These are phyloP conservation scores for Arabidopsis lyrata DNA, from an alignment of 441 rosid species.

Conservation along the genomic window DNA sequence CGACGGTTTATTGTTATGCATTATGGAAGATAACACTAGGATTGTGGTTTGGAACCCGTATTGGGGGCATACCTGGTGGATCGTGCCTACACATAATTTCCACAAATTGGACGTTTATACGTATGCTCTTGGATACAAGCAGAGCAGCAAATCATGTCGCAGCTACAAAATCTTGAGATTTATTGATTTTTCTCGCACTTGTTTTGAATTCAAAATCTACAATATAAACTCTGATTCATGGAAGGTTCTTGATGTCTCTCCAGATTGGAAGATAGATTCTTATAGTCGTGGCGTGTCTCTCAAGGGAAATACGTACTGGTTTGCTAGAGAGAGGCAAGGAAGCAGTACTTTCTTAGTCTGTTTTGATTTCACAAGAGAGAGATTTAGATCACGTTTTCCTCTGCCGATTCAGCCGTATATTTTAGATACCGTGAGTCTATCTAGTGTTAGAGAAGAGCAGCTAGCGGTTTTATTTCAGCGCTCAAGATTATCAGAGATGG, in stretches of 20 bases:
- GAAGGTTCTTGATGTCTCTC: background rate
- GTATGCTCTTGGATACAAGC: background rate
- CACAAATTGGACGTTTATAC: background rate
- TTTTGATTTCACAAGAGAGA: too few species aligned
- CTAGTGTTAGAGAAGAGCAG: background rate
- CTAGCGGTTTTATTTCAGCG: background rate
- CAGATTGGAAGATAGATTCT: background rate
- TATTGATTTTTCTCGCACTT: background rate
- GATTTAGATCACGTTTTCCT: background rate
- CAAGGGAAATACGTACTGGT: too few species aligned
- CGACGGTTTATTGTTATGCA: background rate
- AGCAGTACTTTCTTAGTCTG: too few species aligned
- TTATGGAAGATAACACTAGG: background rate
- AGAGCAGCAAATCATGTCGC: background rate
- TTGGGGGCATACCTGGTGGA: background rate
- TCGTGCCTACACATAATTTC: background rate
- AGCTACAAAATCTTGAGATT: background rate
- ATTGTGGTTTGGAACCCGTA: background rate
- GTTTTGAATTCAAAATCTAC: background rate
- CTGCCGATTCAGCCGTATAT: background rate
- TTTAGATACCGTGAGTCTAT: background rate
- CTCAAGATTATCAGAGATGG: background rate
- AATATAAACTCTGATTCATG: background rate
- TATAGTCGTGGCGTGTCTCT: background rate
- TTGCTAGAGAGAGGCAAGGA: too few species aligned